phyloP scores from a whole-genome alignment of 1,284 basidiomycete genomes.

The Pseudozyma pruni region DNA sequence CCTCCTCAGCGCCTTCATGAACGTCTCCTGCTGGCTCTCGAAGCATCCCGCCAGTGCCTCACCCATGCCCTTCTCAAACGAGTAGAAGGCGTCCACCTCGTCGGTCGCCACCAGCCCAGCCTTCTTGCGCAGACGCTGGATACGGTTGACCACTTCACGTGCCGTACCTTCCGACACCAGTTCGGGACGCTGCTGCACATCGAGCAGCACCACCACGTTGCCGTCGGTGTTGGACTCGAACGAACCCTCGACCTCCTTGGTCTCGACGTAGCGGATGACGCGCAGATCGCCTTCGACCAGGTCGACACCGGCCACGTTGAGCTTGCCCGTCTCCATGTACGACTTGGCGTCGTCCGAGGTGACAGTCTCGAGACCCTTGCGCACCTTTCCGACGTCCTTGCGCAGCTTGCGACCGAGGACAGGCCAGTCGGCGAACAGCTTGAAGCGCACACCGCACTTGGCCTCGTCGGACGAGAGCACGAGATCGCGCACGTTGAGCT shows the following conservation, averaged over 20 bases:
- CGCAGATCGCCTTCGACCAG: conserved; percentile 88
- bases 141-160: conserved; percentile 89
- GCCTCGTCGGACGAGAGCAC: conserved; percentile 89
- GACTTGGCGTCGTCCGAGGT: conserved; percentile 84
- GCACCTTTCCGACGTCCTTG: conserved; percentile 90
- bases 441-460: conserved; percentile 87
- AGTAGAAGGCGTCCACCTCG: conserved; percentile 89
- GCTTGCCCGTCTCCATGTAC: conserved; percentile 80
- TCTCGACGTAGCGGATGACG: conserved; percentile 89
- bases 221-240: conserved; percentile 90
- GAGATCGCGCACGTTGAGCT: conserved; percentile 93
- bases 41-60: conserved; percentile 76
- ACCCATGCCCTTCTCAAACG: conserved; percentile 78
- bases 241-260: conserved; percentile 69
- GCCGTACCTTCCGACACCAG: conserved; percentile 88
- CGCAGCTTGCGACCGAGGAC: conserved; percentile 92
- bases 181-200: conserved; percentile 86
- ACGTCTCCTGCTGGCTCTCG: conserved; percentile 76
- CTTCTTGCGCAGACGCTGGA: conserved; percentile 95
- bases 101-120: conserved; percentile 94
- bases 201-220: conserved; percentile 91
- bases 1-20: conserved; percentile 81
- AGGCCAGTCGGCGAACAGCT: conserved; percentile 93
- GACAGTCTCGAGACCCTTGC: conserved; percentile 83
- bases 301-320: conserved; percentile 88